Evolutionary conservation across 139 green algal species (phyloP).

Genomic region (Haematococcus lacustris): DNA sequence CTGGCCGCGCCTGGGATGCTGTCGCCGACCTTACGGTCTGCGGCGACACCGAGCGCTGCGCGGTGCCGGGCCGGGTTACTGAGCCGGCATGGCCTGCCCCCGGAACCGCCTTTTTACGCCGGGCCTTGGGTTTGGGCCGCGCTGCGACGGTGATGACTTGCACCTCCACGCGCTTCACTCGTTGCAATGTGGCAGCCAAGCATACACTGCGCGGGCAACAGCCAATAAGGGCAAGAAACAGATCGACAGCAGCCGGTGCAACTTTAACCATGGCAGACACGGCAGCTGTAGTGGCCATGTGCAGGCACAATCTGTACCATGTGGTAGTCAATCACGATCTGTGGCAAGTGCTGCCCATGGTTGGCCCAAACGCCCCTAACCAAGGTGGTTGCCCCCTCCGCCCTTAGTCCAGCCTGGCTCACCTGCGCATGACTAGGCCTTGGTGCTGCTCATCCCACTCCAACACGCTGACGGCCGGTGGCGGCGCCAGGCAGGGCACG

Average conservation of each 20-base stretch:
- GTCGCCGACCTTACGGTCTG: too few relatives aligned
- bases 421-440: constrained; percentile 1
- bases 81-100: too few relatives aligned
- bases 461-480: constrained; percentile 1
- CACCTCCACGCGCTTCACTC: not conserved
- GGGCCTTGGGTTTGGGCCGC: not conserved
- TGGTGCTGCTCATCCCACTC: constrained; percentile 7
- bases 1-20: too few relatives aligned
- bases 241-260: not conserved
- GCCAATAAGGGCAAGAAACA: not conserved
- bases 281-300: too few relatives aligned
- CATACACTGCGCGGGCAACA: not conserved
- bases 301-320: not conserved
- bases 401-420: not conserved
- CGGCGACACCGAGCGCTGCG: too few relatives aligned
- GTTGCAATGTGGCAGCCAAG: not conserved
- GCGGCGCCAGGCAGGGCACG: constrained; percentile 3
- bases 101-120: not conserved
- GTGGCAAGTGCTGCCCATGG: not conserved
- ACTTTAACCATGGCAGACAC: too few relatives aligned
- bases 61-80: too few relatives aligned
- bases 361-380: not conserved
- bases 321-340: not conserved
- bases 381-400: not conserved
- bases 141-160: not conserved